phyloP scores from a whole-genome alignment of 495 filamentous ascomycete genomes.

The Astrothelium macrocarpum region DNA sequence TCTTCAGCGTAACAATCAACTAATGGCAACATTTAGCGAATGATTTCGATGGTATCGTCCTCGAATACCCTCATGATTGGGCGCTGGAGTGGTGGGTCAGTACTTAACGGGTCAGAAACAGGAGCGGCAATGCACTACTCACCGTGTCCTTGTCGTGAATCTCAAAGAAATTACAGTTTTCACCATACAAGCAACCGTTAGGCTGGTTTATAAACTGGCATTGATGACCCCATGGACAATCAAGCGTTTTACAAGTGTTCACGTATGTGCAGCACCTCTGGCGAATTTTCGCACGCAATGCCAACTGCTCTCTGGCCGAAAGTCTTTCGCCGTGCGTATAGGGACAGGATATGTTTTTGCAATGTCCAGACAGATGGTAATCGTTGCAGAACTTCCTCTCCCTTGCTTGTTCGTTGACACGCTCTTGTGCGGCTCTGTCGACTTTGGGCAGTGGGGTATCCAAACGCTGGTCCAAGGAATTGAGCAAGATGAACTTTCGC shows the following conservation, averaged over 20 bases:
- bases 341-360: constrained; percentile 22
- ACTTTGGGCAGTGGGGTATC: constrained; percentile 23
- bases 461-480: constrained; percentile 26
- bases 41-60: not conserved
- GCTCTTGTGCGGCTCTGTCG: constrained; percentile 17
- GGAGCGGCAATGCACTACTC: not conserved
- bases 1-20: not conserved
- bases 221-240: constrained; percentile 25
- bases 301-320: constrained; percentile 21
- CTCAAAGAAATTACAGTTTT: constrained; percentile 13
- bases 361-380: constrained; percentile 30
- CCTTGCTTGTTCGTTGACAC: constrained; percentile 22
- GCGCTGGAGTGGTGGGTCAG: not conserved
- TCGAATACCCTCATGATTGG: not conserved
- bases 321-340: constrained; percentile 29
- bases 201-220: constrained; percentile 11
- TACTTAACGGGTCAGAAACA: not conserved
- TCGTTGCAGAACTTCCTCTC: constrained; percentile 30
- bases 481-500: constrained; percentile 25
- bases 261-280: constrained; percentile 16
- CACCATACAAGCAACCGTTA: not conserved
- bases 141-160: constrained; percentile 18
- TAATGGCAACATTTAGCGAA: not conserved
- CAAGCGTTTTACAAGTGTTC: constrained; percentile 21
- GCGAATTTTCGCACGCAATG: constrained; percentile 27